phyloP scores from a whole-genome alignment of 2,329 filamentous ascomycete genomes.

The Trichoderma sp. region DNA sequence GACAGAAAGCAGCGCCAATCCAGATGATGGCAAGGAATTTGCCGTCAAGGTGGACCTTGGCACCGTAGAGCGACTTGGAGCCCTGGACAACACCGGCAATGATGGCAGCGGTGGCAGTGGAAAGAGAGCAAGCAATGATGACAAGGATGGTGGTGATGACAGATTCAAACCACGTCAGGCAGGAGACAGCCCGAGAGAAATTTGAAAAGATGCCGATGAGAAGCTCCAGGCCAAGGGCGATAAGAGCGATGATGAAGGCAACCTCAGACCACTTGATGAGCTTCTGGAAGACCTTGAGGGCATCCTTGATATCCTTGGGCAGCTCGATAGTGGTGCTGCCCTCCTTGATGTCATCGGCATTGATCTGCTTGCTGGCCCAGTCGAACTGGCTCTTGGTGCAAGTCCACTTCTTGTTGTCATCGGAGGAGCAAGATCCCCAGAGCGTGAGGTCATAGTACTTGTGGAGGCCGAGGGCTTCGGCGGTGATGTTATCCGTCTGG shows the following conservation, averaged over 20 bases:
- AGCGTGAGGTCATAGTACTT: conserved; percentile 79
- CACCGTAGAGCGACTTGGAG: conserved; percentile 68
- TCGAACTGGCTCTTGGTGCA: conserved; percentile 71
- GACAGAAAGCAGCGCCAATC: conserved; percentile 74
- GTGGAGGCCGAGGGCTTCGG: conserved; percentile 58
- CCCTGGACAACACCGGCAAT: conserved; percentile 55
- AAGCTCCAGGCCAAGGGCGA: conserved; percentile 68
- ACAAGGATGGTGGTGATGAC: conserved; percentile 54
- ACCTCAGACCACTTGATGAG: conserved; percentile 81
- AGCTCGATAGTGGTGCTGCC: conserved; percentile 58
- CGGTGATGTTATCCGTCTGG: conserved; percentile 51
- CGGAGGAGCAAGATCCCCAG: conserved; percentile 79
- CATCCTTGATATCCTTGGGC: conserved; percentile 62
- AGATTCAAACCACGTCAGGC: conserved; percentile 76
- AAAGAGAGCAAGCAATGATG: conserved; percentile 65
- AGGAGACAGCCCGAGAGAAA: conserved; percentile 77
- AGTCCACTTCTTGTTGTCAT: conserved; percentile 50
- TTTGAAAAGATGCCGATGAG: conserved; percentile 77
- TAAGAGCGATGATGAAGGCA: conserved; percentile 71
- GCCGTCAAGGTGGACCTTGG: conserved; percentile 63
- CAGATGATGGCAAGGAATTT: conserved; percentile 71
- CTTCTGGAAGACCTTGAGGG: conserved; percentile 69
- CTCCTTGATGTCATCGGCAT: conserved; percentile 52
- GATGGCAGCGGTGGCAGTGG: conserved; percentile 70
- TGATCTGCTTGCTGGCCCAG: conserved; percentile 73